phyloP scores from a whole-genome alignment of 371 early-diverging fungal species.

The Mortierella sp. region DNA sequence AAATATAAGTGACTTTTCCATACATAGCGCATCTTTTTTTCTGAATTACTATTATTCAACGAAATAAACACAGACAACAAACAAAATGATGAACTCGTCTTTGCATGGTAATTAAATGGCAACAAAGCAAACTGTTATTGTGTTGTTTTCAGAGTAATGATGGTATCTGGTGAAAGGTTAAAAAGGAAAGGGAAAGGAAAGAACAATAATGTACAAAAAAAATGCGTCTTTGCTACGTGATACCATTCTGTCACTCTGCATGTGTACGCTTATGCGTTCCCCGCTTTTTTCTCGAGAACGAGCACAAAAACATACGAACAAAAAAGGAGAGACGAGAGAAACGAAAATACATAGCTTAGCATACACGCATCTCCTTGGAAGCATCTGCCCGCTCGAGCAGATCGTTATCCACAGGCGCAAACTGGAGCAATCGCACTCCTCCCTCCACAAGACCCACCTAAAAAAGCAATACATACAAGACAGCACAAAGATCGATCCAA shows the following conservation, averaged over 20 bases:
- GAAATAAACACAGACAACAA: too few species aligned
- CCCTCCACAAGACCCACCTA: slow-evolving; percentile 54
- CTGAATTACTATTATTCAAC: too few species aligned
- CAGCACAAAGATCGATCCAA: background rate
- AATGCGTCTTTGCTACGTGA: background rate
- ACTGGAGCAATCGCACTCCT: slow-evolving; percentile 54
- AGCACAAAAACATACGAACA: background rate
- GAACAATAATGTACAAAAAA: background rate
- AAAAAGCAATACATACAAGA: background rate
- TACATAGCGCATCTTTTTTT: background rate
- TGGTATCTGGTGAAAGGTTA: background rate
- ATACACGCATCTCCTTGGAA: slow-evolving; percentile 5
- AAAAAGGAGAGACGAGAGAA: background rate
- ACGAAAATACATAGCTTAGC: background rate
- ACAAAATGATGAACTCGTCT: too few species aligned
- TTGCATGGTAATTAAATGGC: background rate
- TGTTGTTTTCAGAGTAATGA: background rate
- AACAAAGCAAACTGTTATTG: too few species aligned
- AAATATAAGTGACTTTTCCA: background rate
- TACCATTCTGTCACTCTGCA: background rate
- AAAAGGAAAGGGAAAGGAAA: background rate
- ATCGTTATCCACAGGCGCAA: slow-evolving; percentile 53
- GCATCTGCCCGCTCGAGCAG: slow-evolving; percentile 21
- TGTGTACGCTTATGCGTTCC: background rate
- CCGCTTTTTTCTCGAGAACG: background rate